Evolutionary conservation across 805 yeast species (phyloP), one percentile per base, ranked within the genome.

Genomic region (Teunomyces funiuensis): DNA sequence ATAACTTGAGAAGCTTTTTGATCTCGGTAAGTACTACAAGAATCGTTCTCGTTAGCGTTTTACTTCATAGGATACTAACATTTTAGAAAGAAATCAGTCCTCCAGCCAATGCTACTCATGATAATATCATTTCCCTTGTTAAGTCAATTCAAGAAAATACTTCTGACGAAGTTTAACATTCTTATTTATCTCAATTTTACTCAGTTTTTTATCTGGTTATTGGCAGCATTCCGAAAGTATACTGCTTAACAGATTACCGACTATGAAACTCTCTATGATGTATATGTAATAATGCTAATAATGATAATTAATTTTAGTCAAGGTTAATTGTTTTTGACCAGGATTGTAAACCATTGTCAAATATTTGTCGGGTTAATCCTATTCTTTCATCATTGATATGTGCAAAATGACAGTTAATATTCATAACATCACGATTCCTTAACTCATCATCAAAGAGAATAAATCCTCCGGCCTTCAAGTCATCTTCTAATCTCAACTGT

Each of bases 401-500:
- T 11, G 79, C 77, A 60, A 88, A 88, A 39, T 77, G 74, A 19
- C 87, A 88, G 3, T 89, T 89, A 11, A 85, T 71, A 17, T 60
- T 52, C 53, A 79, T 83, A 3, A 88, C 96, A 51, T 88, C 96
- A 46, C 65, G 73, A 55, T 88, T 88, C 48, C 96, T 71, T 41
- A 64, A 53, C 60, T 88, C 96, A 58, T 88, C 96, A 56, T 88
- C 96, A 53, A 79, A 88, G 42, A 85, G 52, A 14, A 78, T 67
- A 36, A 69, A 59, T 17, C 56, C 51, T 1, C 73, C 71, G 6
- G 50, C 40, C 14, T 44, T 39, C 66, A 86, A 73, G 28, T 82
- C 82, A 4, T 61, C 48, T 17, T 68, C 68, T 7, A 79, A 61
- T 10, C 72, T 71, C 14, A 82, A 62, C 9, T 70, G 71, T 39